Percentiles rank a stretch among this genome's conserved stretches.
These are phyloP conservation scores for Plasmodium gonderi DNA, from an alignment of 169 alveolate species.

Conservation along the genomic window DNA sequence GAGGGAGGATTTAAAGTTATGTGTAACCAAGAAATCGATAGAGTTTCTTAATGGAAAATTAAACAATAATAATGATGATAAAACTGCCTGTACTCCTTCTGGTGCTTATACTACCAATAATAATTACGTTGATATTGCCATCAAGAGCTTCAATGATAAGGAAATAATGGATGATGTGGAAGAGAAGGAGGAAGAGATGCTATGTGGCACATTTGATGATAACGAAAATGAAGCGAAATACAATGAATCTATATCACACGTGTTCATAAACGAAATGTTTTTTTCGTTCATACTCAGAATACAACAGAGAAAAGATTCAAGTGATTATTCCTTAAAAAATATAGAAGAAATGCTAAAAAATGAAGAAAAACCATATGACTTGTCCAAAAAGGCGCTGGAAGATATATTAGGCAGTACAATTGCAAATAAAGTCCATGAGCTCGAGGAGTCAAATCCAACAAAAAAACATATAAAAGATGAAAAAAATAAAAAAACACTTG, in stretches of 20 bases:
- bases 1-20: conserved; percentile 49
- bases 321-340: conserved; percentile 11
- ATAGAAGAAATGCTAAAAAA: conserved; percentile 39
- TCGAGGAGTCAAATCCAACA: conserved; percentile 10
- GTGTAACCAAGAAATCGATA: conserved; percentile 16
- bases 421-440: conserved; percentile 24
- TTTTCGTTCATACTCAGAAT: conserved; percentile 33
- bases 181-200: neutral
- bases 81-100: neutral
- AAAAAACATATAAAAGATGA: conserved; percentile 76
- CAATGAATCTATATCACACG: conserved; percentile 66
- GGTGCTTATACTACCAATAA: neutral
- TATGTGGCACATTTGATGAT: conserved; percentile 13
- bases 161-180: neutral
- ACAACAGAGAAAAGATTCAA: conserved; percentile 32
- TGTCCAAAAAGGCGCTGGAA: conserved; percentile 64
- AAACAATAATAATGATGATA: neutral
- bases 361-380: conserved; percentile 58
- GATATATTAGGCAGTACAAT: conserved; percentile 54
- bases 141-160: neutral
- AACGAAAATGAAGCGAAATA: conserved; percentile 32
- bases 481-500: conserved; percentile 73
- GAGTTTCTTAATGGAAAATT: neutral
- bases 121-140: neutral
- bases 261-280: conserved; percentile 74